Evolutionary conservation across 2,329 filamentous ascomycete genomes (phyloP), one percentile per base, ranked within the genome.

Genomic region (Penicillium corylophilum): DNA sequence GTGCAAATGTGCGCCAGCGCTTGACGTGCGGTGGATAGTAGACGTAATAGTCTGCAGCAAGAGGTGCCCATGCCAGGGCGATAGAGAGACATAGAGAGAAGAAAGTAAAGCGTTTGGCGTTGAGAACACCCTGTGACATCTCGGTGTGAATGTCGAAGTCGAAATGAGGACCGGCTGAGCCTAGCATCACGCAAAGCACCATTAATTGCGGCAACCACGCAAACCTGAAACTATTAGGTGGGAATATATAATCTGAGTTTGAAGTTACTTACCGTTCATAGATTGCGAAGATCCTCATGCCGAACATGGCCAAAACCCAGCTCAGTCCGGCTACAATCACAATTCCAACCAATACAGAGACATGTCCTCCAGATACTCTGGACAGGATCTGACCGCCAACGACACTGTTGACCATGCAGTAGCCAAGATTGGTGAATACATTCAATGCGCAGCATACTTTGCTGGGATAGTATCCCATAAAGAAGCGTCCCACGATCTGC

Each of bases 321-420:
- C 66, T 73, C 2, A 62, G 56, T 18, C 71, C 48, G 7, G 71
- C 68, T 28, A 72, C 64, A 33, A 75, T 64, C 24, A 74, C 59
- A 23, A 73, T 71, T 1, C 72, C 72, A 38, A 74, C 64, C 20
- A 73, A 56, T 13, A 75, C 69, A 0, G 69, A 70, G 44, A 76
- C 64, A 39, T 61, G 55, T 1, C 67, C 72, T 3, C 67, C 72
- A 28, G 68, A 70, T 22, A 75, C 64, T 22, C 65, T 71, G 13
- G 74, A 75, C 16, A 77, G 62, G n/a, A 77, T 64, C 50, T 76
- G 74, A 5, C 74, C 74, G 39, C 71, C 73, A n/a, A 76, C 65
- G 24, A 74, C 69, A 31, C 65, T 66, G 57, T 72, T 73, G 48
- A 76, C 68, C 63, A 75, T 74, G 28, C 71, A 68, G 40, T 74